Conservation (phyloP, 441 rosid species). For the Pelargonium myrrhifolium region DNA sequence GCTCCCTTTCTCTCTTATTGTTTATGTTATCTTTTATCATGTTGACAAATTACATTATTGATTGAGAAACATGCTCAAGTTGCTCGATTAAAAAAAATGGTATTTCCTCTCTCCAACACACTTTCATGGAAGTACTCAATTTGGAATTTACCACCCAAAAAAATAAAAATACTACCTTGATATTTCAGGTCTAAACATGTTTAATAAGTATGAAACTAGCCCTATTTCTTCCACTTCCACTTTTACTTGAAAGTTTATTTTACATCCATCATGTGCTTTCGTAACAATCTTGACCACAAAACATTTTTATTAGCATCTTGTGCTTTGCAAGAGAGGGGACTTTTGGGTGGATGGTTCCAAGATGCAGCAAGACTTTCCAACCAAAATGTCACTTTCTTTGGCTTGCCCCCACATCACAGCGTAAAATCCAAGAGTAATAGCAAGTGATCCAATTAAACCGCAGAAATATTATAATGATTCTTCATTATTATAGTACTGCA, state of each 20-base stretch:
- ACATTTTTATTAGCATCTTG: neutral
- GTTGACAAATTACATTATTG: too few relatives aligned
- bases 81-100: too few relatives aligned
- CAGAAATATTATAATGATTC: neutral
- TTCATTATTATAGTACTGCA: neutral
- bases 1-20: neutral
- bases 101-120: too few relatives aligned
- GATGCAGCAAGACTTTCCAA: constrained; percentile 1
- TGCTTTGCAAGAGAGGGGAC: constrained; percentile 21
- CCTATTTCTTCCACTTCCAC: too few relatives aligned
- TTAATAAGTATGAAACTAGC: too few relatives aligned
- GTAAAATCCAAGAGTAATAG: constrained; percentile 39
- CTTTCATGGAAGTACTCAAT: too few relatives aligned
- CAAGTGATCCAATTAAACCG: constrained; percentile 36
- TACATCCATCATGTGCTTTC: neutral
- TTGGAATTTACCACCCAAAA: too few relatives aligned
- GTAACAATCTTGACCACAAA: neutral
- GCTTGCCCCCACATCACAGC: constrained; percentile 40
- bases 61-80: too few relatives aligned
- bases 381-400: constrained; percentile 21
- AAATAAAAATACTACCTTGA: too few relatives aligned
- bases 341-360: neutral
- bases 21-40: too few relatives aligned
- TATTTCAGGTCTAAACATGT: too few relatives aligned
- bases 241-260: neutral